Evolutionary conservation across 2,329 filamentous ascomycete genomes (phyloP), one percentile per base, ranked within the genome.

Genomic region (Monilinia fructigena): DNA sequence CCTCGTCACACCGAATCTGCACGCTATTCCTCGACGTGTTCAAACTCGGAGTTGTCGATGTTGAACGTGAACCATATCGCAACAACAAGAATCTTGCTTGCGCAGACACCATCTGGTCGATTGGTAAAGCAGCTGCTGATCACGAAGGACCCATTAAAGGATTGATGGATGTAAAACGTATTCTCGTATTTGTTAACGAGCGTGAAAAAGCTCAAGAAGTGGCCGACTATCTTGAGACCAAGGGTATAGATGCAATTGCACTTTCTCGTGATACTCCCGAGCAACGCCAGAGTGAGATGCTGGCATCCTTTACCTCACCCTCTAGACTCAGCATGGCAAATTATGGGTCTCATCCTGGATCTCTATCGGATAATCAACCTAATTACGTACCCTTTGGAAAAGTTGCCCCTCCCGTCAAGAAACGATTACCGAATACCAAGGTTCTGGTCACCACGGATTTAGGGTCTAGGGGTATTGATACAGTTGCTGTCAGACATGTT

Each of bases 171-270:
- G 83, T 91, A 31, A 95, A 95, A 77, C 90, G 92, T 69, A 90
- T 99, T 73, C 86, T 98, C 66, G 93, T 98, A 3, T 98, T 98
- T 74, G 94, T 98, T 76, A 98, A 98, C 77, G 93, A 98, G 81
- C 90, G 95, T 47, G 93, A 97, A 75, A 92, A 91, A 75, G 92
- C 94, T 0, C 85, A 90, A 66, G 87, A 93, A 74, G 83, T 99
- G 0, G 89, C 93, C 16, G 80, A 88, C 1, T 99, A 91, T 76
- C 86, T 99, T 0, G 80, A 82, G 16, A 85, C 85, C 61, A 97
- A 97, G 80, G 93, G 93, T 65, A 93, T 99, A 73, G 90, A 97
- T 72, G 93, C 94, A 7, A 82, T 91, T 18, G 91, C 93, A 0
- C 83, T 99, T 65, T 92, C 92, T 73, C 86, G 95, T 63, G 95